Evolutionary conservation across 441 rosid genomes (phyloP).

Genomic region (Breynia disticha): DNA sequence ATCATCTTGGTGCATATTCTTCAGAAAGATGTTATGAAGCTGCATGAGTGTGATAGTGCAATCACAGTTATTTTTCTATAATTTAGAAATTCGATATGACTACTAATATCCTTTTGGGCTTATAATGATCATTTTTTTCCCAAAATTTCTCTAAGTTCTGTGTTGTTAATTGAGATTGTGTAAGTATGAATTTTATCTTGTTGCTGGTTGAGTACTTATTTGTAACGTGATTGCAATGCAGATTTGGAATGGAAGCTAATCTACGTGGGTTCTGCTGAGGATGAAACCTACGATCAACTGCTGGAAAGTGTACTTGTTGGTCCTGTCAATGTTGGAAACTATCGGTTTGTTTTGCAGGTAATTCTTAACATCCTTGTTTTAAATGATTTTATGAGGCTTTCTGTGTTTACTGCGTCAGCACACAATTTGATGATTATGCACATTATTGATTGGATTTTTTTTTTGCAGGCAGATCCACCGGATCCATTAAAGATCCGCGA

Average conservation of each 20-base stretch:
- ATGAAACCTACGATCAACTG: slow-evolving; percentile 66
- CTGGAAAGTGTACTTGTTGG: slow-evolving; percentile 72
- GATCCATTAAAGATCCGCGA: slow-evolving; percentile 65
- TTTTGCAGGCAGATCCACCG: slow-evolving; percentile 62
- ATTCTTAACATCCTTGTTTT: slow-evolving; percentile 1
- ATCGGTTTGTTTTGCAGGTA: slow-evolving; percentile 45
- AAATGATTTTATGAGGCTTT: background rate
- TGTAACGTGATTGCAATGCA: slow-evolving; percentile 11
- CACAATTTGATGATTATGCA: slow-evolving; percentile 5
- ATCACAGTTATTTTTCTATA: no score
- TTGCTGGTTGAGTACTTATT: background rate
- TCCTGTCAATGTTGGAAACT: slow-evolving; percentile 69
- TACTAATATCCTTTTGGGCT: background rate
- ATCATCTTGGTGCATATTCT: background rate
- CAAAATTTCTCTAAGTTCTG: background rate
- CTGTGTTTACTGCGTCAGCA: background rate
- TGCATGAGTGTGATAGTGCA: no score
- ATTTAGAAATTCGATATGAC: no score
- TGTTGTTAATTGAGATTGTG: background rate
- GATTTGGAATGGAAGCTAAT: slow-evolving; percentile 77
- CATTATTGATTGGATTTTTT: background rate
- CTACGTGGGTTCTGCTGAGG: slow-evolving; percentile 78
- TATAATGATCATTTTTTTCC: background rate
- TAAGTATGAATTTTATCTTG: background rate
- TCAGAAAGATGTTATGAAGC: no score